phyloP scores from a whole-genome alignment of 192 early-diverging fungal species.

The Rhizophagus sp. region DNA sequence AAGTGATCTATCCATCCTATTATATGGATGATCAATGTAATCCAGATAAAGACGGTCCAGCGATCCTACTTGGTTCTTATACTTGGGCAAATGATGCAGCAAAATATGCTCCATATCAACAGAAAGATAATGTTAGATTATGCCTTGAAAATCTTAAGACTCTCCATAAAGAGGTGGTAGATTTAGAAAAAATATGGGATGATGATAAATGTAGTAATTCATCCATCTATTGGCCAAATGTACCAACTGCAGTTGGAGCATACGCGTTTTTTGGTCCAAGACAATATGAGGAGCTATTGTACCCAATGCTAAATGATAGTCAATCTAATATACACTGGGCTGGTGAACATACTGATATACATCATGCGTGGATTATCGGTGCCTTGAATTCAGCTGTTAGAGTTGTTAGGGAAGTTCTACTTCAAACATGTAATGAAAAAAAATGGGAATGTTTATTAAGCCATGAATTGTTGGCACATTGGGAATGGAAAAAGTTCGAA shows the following conservation, averaged over 20 bases:
- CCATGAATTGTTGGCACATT: too few species aligned
- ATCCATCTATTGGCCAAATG: conserved; percentile 33
- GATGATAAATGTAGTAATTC: too few species aligned
- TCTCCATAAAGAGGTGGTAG: conserved; percentile 29
- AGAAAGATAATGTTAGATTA: conserved; percentile 29
- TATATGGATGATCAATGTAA: too few species aligned
- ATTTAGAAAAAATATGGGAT: too few species aligned
- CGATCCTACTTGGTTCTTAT: conserved; percentile 35
- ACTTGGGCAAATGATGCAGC: conserved; percentile 6
- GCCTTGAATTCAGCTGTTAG: conserved; percentile 35
- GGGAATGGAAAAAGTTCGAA: too few species aligned
- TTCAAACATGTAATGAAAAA: too few species aligned
- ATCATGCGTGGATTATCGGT: conserved; percentile 36
- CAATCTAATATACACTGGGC: conserved; percentile 30
- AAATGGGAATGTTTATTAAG: too few species aligned
- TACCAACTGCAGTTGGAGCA: conserved; percentile 30
- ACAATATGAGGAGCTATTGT: conserved; percentile 25
- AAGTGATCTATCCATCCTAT: conserved; percentile 31
- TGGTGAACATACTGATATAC: conserved; percentile 40
- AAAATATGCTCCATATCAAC: conserved; percentile 24
- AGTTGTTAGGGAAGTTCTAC: background rate
- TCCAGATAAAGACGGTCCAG: conserved; percentile 13
- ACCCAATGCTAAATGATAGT: conserved; percentile 20
- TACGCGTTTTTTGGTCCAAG: conserved; percentile 26
- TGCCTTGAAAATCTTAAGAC: conserved; percentile 29